phyloP scores from a whole-genome alignment of 352 stramenopile genomes.

The Phytophthora sansomeana region DNA sequence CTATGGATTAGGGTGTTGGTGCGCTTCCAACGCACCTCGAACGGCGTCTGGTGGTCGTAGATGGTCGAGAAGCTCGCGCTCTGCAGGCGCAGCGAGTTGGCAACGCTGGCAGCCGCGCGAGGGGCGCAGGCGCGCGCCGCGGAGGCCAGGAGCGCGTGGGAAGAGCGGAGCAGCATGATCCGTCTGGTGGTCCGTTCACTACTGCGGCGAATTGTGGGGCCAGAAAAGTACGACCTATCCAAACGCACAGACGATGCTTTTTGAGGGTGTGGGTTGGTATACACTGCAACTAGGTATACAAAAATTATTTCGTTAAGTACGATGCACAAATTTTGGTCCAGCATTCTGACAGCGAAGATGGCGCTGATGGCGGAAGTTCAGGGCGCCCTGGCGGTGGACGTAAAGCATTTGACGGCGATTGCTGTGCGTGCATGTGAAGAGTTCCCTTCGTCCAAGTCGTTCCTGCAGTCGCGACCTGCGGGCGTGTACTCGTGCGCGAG shows the following conservation, averaged over 20 bases:
- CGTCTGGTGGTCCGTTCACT: constrained; percentile 18
- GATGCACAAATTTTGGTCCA: neutral
- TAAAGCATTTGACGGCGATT: neutral
- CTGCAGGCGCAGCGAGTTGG: constrained; percentile 36
- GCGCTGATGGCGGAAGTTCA: constrained; percentile 24
- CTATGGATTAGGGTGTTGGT: no score
- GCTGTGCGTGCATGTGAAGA: constrained; percentile 16
- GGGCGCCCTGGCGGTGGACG: constrained; percentile 2
- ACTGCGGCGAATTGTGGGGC: constrained; percentile 26
- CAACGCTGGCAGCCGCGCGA: constrained; percentile 19
- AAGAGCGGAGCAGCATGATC: constrained; percentile 59
- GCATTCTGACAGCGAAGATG: constrained; percentile 9
- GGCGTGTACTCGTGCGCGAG: constrained; percentile 78
- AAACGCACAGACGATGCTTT: no score
- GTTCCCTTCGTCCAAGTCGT: constrained; percentile 50
- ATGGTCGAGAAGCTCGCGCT: constrained; percentile 65
- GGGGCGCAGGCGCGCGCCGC: constrained; percentile 37
- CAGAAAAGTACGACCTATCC: no score
- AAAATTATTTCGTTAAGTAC: no score
- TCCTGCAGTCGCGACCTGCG: constrained; percentile 51
- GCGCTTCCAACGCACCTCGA: constrained; percentile 55
- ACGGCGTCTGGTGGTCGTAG: constrained; percentile 74
- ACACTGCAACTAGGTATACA: no score
- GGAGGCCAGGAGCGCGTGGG: constrained; percentile 37
- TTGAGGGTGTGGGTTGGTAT: no score